Evolutionary conservation across 192 early-diverging fungal species (phyloP), one percentile per base, ranked within the genome.

Genomic region (Backusella westeae): DNA sequence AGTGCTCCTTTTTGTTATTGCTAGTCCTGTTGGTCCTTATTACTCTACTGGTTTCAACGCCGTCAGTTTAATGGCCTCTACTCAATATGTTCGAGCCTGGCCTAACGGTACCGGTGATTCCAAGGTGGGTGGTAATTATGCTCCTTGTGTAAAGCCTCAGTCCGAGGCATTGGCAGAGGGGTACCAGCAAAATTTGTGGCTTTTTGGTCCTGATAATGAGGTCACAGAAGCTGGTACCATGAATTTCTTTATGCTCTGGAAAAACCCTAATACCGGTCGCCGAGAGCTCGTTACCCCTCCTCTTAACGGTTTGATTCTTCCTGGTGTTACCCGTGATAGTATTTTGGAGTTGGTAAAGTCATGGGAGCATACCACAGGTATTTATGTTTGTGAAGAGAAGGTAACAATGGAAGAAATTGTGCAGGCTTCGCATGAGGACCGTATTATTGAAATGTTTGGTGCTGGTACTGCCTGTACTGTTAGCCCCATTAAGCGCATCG

Each of bases 211-310:
- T 32, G 86, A 97, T 26, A 85, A 94, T 72, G 85, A 93, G 77
- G 82, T 97, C 59, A 98, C 96, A 63, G 97, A 98, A 84, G 96
- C 97, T 41, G 97, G 97, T 19, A 96, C 97, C 46, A 97, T 97
- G 95, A 98, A 98, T 87, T 91, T 94, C 82, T 98, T 98, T 86
- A 88, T 93, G 41, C 87, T 86, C 84, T 96, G 93, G 94, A 91
- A 88, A 75, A 97, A 94, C 85, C 36, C 36, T 39, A 90, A 92
- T 59, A 63, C 89, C 44, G 94, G 94, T 49, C 90, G 95, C 78
- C 83, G 32, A 15, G 96, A 98, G 86, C 89, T 98, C 65, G 84
- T 94, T 14, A 98, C 97, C 9, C 97, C 97, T 23, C 90, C 91
- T 23, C 87, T 98, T 38, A 94, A 98, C 80, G 97, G 97, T 23